phyloP scores from a whole-genome alignment of 257 asterid species.

The Solanum etuberosum region DNA sequence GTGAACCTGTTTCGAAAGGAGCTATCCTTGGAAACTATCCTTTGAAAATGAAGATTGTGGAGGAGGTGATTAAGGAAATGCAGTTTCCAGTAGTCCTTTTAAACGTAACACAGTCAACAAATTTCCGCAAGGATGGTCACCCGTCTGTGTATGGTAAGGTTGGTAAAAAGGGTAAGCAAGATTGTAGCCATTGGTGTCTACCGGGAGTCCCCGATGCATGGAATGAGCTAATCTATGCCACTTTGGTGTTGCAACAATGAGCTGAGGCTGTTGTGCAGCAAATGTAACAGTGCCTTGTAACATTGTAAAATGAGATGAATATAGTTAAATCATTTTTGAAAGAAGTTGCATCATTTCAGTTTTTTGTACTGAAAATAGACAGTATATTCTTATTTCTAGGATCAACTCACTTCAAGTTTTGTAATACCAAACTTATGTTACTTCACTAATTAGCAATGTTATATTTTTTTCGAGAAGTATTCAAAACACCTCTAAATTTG shows the following conservation, averaged over 20 bases:
- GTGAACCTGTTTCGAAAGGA: constrained; percentile 58
- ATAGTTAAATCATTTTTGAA: neutral
- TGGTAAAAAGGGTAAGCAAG: constrained; percentile 63
- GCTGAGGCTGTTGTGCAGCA: neutral
- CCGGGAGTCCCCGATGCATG: constrained; percentile 97
- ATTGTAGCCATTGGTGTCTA: constrained; percentile 99
- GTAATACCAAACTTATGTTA: neutral
- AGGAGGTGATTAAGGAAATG: constrained; percentile 50
- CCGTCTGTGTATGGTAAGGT: constrained; percentile 82
- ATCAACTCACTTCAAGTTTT: neutral
- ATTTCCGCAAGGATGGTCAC: constrained; percentile 89
- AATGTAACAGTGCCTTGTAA: neutral
- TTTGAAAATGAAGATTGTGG: constrained; percentile 67
- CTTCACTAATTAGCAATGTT: neutral
- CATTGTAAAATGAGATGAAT: neutral
- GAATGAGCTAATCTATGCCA: constrained; percentile 88
- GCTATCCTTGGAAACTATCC: constrained; percentile 69
- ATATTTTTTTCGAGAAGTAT: no score
- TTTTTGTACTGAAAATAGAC: neutral
- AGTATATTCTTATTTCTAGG: neutral
- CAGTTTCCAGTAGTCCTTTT: constrained; percentile 45
- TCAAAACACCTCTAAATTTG: accelerated
- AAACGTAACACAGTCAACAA: constrained; percentile 68
- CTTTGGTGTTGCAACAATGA: constrained; percentile 33
- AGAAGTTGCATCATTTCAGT: neutral